Evolutionary conservation across 2,329 filamentous ascomycete genomes (phyloP), one percentile per base, ranked within the genome.

Genomic region (Rutstroemia sp.): DNA sequence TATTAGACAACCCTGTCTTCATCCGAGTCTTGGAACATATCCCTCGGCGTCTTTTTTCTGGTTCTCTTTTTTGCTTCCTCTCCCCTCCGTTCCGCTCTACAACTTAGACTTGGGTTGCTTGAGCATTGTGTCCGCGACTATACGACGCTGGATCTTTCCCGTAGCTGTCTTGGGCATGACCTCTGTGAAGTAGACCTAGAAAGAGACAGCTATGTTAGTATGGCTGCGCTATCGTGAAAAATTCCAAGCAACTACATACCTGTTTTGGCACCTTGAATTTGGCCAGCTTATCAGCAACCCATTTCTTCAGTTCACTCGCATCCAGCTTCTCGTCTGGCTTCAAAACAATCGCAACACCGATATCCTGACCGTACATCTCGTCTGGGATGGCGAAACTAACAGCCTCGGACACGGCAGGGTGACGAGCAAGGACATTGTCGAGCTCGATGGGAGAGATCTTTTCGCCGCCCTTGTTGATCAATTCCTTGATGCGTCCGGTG

Each of bases 161-260:
- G 90, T 95, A n/a, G 90, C 89, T 4, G 90, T 92, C 79, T 95
- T 95, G 61, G 90, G 90, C 83, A 95, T 95, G 62, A 86, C 75
- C 57, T 90, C 80, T 38, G 89, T 89, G 65, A 94, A 91, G 75
- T 88, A 94, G 38, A 92, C 76, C 85, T 87, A 38, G 52, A 16
- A 56, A 27, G 60, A 45, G 56, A 49, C 56, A 21, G 41, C 64
- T 37, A 65, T 56, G 2, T 49, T 23, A 19, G 9, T 46, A 46
- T 37, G 16, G 19, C 19, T 18, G 39, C 39, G 39, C n/a, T 21
- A 25, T 23, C n/a, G 51, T 21, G 21, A 54, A 23, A 7, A 18
- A 16, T n/a, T 12, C n/a, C 14, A 21, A n/a, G n/a, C 16, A 10
- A n/a, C 14, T 30, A 69, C 76, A 67, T 68, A 89, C 87, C 78